Percentiles rank a stretch among this genome's conserved stretches.
phyloP scores from a whole-genome alignment of 1,284 basidiomycete species.

The Athelia sp. region DNA sequence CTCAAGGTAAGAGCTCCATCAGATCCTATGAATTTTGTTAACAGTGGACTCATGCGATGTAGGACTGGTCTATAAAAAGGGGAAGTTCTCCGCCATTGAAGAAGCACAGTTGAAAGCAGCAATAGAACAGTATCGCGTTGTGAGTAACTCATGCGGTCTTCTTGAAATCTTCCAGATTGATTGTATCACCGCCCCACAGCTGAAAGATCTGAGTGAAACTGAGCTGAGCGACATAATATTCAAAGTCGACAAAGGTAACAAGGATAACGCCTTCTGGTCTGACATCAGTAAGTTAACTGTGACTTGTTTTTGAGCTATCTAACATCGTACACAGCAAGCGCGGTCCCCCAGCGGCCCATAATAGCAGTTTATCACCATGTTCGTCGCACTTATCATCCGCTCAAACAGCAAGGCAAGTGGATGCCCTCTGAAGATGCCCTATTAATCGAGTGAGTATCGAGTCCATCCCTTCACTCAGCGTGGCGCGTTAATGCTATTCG shows the following conservation, averaged over 20 bases:
- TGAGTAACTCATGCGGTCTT: constrained; percentile 26
- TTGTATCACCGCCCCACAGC: constrained; percentile 26
- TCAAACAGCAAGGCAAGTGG: constrained; percentile 70
- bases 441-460: constrained; percentile 50
- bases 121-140: constrained; percentile 58
- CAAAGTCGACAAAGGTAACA: constrained; percentile 53
- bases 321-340: constrained; percentile 53
- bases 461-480: constrained; percentile 1
- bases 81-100: constrained; percentile 76
- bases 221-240: constrained; percentile 61
- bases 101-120: constrained; percentile 59
- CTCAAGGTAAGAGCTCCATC: constrained; percentile 47
- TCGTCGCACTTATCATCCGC: constrained; percentile 61
- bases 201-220: constrained; percentile 42
- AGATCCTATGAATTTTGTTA: constrained; percentile 3
- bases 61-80: constrained; percentile 81
- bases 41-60: constrained; percentile 3
- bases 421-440: constrained; percentile 57
- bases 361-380: constrained; percentile 80
- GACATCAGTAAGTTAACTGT: constrained; percentile 62
- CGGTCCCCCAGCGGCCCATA: constrained; percentile 70
- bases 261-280: constrained; percentile 67
- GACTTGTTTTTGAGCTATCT: no score
- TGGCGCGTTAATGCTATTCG: constrained; percentile 4
- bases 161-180: constrained; percentile 7